Base-by-base conservation (phyloP, 192 early-diverging fungal genomes). In the Backusella mclennaniae region DNA sequence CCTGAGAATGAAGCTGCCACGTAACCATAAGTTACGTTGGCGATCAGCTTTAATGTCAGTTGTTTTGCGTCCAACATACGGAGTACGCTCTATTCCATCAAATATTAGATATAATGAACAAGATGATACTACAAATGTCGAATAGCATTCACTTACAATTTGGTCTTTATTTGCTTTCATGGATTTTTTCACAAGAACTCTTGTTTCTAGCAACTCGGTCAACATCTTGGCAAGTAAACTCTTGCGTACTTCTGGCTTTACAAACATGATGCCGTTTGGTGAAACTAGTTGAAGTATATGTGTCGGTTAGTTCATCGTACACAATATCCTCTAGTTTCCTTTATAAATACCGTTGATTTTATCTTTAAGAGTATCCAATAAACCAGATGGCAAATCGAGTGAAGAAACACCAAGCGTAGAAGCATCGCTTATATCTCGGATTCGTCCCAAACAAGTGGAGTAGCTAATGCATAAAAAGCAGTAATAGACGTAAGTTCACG, bases 1-100 rank as follows among this genome's bases (percentile, higher is more conserved):
- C 96, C 96, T 1, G 95, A 95, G 82, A 88, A 96, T 29, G 89
- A 89, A 0, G 95, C 95, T 0, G 91, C 90, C 0, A 92, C 88
- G 78, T 95, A 98, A 6, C 95, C 96, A 75, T 96, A 97, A 0
- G 95, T 97, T 15, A 96, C 96, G 75, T 99, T 99, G 33, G 96
- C 95, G 38, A 97, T 86, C 15, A 96, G 88, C 79, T 99, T 99
- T 33, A 99, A 83, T 0, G 90, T 90, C 3, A 99, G 83, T 79
- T 98, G 97, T 35, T 93, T 87, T 3, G 93, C 89, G 66, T 97
- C 92, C 66, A 98, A 79, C 14, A 93, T 88, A 52, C 91, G 87
- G 33, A 87, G 59, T 21, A 95, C 85, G 0, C 77, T 82, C 86
- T 90, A 74, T 44, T 5, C 23, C 67, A 19, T n/a, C 15, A 49